Conservation (phyloP, 208 protist genomes). For the Leishmania arabica region DNA sequence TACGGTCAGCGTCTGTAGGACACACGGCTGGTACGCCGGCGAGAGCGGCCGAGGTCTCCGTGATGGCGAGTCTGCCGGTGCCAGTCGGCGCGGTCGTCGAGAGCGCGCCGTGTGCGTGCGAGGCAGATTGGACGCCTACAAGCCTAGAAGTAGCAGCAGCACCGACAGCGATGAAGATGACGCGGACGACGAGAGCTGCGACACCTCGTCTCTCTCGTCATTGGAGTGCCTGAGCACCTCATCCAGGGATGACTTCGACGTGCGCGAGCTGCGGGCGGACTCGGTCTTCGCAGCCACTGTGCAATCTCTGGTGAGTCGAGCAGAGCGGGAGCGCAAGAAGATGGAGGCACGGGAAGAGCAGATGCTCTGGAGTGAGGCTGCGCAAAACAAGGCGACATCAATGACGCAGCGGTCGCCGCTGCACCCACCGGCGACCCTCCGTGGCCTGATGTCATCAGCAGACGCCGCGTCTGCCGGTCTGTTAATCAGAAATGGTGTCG, state of each 20-base stretch:
- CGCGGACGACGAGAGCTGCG: not conserved
- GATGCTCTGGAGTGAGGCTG: slow-evolving; percentile 23
- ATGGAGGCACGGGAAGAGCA: slow-evolving; percentile 33
- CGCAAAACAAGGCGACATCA: slow-evolving; percentile 6
- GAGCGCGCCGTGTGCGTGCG: not conserved
- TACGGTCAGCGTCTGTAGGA: not conserved
- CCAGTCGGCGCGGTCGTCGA: not conserved
- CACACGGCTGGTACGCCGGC: not conserved
- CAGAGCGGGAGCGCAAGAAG: slow-evolving; percentile 29
- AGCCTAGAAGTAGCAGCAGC: not conserved
- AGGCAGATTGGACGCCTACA: not conserved
- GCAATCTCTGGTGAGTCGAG: slow-evolving; percentile 34
- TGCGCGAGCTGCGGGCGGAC: slow-evolving; percentile 7
- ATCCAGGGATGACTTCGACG: slow-evolving; percentile 17
- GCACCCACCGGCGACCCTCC: no score
- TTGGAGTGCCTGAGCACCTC: slow-evolving; percentile 26
- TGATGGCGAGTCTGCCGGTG: not conserved
- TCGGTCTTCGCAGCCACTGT: slow-evolving; percentile 32
- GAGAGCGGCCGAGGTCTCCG: not conserved
- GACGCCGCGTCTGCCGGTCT: not conserved
- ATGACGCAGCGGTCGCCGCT: not conserved
- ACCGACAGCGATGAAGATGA: slow-evolving; percentile 17
- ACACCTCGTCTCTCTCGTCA: slow-evolving; percentile 22
- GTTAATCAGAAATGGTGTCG: not conserved
- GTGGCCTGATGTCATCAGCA: not conserved